Evolutionary conservation across 371 early-diverging fungal genomes (phyloP).

Genomic region (Apophysomyces variabilis): DNA sequence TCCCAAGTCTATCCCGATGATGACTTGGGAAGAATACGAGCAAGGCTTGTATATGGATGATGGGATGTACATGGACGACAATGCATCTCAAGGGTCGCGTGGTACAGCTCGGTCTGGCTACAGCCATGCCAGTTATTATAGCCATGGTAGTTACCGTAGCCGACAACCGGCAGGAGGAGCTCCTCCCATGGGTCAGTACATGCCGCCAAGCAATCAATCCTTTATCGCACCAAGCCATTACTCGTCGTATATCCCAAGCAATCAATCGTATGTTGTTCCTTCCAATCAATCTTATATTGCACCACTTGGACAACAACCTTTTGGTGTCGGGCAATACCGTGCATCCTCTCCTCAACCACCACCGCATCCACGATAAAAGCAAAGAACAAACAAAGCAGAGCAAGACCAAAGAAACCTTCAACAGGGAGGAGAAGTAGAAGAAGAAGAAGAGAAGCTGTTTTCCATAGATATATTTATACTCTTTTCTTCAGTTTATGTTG

Average conservation of each 20-base stretch:
- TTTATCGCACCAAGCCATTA: conserved; percentile 9
- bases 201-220: conserved; percentile 17
- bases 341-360: conserved; percentile 8
- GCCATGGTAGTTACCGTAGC: conserved; percentile 29
- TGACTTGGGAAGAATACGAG: conserved; percentile 92
- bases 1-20: conserved; percentile 64
- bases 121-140: conserved; percentile 43
- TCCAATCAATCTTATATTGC: conserved; percentile 8
- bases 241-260: conserved; percentile 12
- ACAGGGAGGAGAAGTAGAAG: too few species aligned
- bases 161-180: neutral
- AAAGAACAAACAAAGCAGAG: neutral
- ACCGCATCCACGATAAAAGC: conserved; percentile 6
- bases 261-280: conserved; percentile 11
- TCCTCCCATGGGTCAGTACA: conserved; percentile 17
- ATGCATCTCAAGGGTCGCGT: conserved; percentile 29
- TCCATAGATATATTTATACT: neutral
- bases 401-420: too few species aligned
- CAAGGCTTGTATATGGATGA: conserved; percentile 47
- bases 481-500: neutral
- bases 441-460: neutral
- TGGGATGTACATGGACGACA: conserved; percentile 16
- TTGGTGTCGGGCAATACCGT: conserved; percentile 7
- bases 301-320: conserved; percentile 14
- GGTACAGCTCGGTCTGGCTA: conserved; percentile 35